Percentiles rank a stretch among this genome's conserved stretches.
phyloP scores from a whole-genome alignment of 2,329 filamentous ascomycete genomes.

The Calonectria ilicicola region DNA sequence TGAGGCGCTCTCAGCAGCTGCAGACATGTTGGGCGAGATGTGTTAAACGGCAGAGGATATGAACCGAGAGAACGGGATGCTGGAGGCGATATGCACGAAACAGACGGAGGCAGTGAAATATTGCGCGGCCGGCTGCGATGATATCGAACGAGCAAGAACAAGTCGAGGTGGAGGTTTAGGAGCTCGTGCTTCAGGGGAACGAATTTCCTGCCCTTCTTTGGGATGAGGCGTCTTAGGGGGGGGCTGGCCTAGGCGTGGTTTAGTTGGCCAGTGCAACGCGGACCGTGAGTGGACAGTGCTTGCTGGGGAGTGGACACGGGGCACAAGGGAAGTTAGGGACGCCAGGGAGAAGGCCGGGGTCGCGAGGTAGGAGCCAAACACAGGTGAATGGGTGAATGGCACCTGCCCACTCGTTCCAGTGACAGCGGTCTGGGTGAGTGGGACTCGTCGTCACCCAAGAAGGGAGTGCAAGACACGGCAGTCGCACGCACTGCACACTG shows the following conservation, averaged over 20 bases:
- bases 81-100: constrained; percentile 25
- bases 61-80: constrained; percentile 7
- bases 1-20: constrained; percentile 70
- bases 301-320: constrained; percentile 42
- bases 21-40: constrained; percentile 59
- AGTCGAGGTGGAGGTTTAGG: constrained; percentile 45
- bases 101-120: constrained; percentile 35
- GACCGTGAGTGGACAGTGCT: constrained; percentile 41
- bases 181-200: constrained; percentile 52
- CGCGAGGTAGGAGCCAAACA: constrained; percentile 19
- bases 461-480: constrained; percentile 25
- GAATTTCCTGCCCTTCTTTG: constrained; percentile 49
- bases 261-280: constrained; percentile 46
- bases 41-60: constrained; percentile 5
- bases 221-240: constrained; percentile 37
- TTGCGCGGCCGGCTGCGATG: constrained; percentile 37
- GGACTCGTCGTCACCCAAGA: constrained; percentile 10
- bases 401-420: constrained; percentile 19
- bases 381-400: constrained; percentile 2
- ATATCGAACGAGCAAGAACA: constrained; percentile 42
- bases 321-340: constrained; percentile 38
- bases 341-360: constrained; percentile 29
- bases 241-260: constrained; percentile 33
- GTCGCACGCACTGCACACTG: constrained; percentile 1
- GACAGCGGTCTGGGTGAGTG: constrained; percentile 3